Percentiles rank a stretch among this genome's conserved stretches.
Conservation (phyloP, 805 yeast genomes). For the Lipomyces anomalus region DNA sequence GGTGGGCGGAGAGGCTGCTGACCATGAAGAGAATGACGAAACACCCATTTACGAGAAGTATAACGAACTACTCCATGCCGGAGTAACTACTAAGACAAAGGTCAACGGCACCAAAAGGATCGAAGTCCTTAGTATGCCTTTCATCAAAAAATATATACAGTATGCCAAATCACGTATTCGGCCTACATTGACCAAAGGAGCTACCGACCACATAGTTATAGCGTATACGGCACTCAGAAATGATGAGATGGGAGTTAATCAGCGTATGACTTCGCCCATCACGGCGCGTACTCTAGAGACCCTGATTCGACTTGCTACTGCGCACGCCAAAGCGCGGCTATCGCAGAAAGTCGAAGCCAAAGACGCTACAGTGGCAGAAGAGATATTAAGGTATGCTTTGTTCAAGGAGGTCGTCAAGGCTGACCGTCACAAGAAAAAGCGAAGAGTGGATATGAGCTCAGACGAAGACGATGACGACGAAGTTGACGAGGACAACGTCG, state of each 20-base stretch:
- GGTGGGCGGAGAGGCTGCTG: constrained; percentile 62
- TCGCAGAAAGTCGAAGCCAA: constrained; percentile 64
- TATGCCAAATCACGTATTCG: constrained; percentile 84
- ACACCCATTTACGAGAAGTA: constrained; percentile 68
- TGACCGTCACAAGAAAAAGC: constrained; percentile 30
- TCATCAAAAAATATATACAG: constrained; percentile 85
- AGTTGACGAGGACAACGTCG: constrained; percentile 27
- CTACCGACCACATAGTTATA: constrained; percentile 73
- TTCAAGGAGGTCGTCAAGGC: constrained; percentile 63
- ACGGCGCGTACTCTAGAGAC: constrained; percentile 99
- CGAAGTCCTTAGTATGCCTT: constrained; percentile 66
- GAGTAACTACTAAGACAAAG: constrained; percentile 43
- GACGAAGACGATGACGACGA: constrained; percentile 29
- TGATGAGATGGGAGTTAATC: constrained; percentile 44
- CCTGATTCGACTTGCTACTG: constrained; percentile 86
- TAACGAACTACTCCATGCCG: constrained; percentile 76
- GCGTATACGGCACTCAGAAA: constrained; percentile 79
- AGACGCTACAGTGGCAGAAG: constrained; percentile 85
- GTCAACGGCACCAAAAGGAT: constrained; percentile 38
- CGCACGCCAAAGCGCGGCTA: constrained; percentile 93
- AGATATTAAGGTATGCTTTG: constrained; percentile 74
- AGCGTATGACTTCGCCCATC: constrained; percentile 76
- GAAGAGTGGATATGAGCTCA: constrained; percentile 33
- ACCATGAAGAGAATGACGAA: constrained; percentile 39
- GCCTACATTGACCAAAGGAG: constrained; percentile 72